Conservation (phyloP, 371 early-diverging fungal species). For the Mucor velutinosus region DNA sequence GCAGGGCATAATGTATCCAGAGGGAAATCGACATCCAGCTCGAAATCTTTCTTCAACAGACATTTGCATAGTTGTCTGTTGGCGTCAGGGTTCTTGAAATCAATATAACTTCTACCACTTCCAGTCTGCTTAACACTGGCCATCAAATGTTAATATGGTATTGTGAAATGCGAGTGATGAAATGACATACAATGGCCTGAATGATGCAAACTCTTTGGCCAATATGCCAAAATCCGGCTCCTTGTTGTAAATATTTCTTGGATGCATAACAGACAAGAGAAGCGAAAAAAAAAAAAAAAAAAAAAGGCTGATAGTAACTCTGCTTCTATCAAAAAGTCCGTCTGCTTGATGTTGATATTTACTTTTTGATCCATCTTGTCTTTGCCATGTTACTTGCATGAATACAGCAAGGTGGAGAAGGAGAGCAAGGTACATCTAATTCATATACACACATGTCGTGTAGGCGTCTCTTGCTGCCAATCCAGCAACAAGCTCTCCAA, state of each 20-base stretch:
- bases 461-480: no score
- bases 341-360: no score
- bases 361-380: no score
- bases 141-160: neutral
- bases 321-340: no score
- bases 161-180: neutral
- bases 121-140: constrained; percentile 20
- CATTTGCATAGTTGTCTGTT: constrained; percentile 57
- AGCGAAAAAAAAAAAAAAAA: constrained; percentile 7
- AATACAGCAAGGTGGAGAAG: no score
- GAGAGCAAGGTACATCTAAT: no score
- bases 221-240: constrained; percentile 43
- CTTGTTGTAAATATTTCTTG: constrained; percentile 34
- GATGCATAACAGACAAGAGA: constrained; percentile 31
- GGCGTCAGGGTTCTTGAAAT: constrained; percentile 45
- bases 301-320: neutral
- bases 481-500: no score
- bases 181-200: constrained; percentile 6
- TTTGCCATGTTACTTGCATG: no score
- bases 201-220: constrained; percentile 27
- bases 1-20: constrained; percentile 67
- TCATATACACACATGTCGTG: no score
- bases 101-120: constrained; percentile 26
- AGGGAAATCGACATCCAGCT: constrained; percentile 62
- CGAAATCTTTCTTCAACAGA: constrained; percentile 60